These are phyloP conservation scores for Cyberlindnera subsufficiens DNA, from an alignment of 805 yeast species.

Conservation along the genomic window DNA sequence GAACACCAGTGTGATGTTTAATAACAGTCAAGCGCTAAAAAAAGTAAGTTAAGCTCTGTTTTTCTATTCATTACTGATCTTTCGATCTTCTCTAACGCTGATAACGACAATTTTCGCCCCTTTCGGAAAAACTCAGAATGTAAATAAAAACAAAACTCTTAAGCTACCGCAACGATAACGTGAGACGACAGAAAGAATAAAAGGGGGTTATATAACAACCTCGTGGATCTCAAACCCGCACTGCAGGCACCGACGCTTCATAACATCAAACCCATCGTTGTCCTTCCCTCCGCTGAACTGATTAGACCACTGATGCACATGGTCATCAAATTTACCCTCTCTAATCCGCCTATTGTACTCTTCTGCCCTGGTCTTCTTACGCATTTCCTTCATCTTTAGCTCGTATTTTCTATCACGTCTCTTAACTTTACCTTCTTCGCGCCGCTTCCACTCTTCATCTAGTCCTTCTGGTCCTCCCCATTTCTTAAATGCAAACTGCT, in stretches of 20 bases:
- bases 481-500: slow-evolving; percentile 83
- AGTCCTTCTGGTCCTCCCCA: slow-evolving; percentile 91
- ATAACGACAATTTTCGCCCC: too few relatives aligned
- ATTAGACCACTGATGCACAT: slow-evolving; percentile 70
- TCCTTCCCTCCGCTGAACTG: slow-evolving; percentile 41
- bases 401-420: slow-evolving; percentile 77
- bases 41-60: too few relatives aligned
- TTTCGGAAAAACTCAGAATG: background rate
- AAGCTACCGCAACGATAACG: too few relatives aligned
- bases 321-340: slow-evolving; percentile 52
- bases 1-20: too few relatives aligned
- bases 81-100: too few relatives aligned
- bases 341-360: slow-evolving; percentile 70
- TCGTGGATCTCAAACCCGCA: slow-evolving; percentile 88
- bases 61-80: too few relatives aligned
- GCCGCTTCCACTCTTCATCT: slow-evolving; percentile 86
- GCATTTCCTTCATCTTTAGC: slow-evolving; percentile 76
- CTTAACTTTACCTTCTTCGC: slow-evolving; percentile 67
- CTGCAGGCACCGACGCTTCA: slow-evolving; percentile 59
- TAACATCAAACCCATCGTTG: slow-evolving; percentile 34
- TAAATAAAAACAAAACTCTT: background rate
- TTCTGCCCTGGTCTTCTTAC: slow-evolving; percentile 88
- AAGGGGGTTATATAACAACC: slow-evolving; percentile 27
- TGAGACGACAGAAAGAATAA: too few relatives aligned
- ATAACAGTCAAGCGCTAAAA: too few relatives aligned